Base-by-base conservation (phyloP, 2,329 filamentous ascomycete genomes). In the Fusarium devonianum region DNA sequence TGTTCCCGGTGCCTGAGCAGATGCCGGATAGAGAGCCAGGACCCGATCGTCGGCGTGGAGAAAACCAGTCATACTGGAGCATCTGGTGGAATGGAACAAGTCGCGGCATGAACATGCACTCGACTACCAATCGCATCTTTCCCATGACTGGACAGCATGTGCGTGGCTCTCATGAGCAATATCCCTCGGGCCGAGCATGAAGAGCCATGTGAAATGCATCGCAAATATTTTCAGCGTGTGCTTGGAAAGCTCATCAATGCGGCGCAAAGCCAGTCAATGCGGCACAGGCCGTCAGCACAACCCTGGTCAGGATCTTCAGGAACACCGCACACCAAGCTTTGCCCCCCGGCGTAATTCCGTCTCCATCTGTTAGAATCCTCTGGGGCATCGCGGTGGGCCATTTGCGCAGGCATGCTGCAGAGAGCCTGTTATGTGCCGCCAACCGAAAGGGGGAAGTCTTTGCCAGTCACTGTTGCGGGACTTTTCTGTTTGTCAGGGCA, bases 241-340 rank as follows among this genome's bases (percentile, higher is more conserved):
- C n/a, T n/a, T n/a, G n/a, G n/a, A n/a, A n/a, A n/a, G n/a, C n/a
- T n/a, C n/a, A n/a, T n/a, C n/a, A n/a, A n/a, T n/a, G n/a, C n/a
- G n/a, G n/a, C n/a, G n/a, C n/a, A n/a, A n/a, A n/a, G n/a, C n/a
- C n/a, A n/a, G n/a, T n/a, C n/a, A n/a, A n/a, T n/a, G n/a, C n/a
- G n/a, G n/a, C n/a, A n/a, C n/a, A n/a, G n/a, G n/a, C n/a, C n/a
- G n/a, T 44, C 28, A 29, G n/a, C 36, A 32, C 14, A 23, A 60
- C 53, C 62, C 58, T 50, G 53, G 62, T 56, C 49, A 18, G 43
- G 63, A 65, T 65, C 63, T 56, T 61, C 62, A 65, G 62, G 62
- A 64, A 65, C 62, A 53, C 43, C 48, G 41, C 57, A 44, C 55
- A 61, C 60, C 60, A 62, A 51, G 43, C 42, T 38, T 41, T 43